Conservation (phyloP, 257 asterid species). For the Forsythia suspensa region DNA sequence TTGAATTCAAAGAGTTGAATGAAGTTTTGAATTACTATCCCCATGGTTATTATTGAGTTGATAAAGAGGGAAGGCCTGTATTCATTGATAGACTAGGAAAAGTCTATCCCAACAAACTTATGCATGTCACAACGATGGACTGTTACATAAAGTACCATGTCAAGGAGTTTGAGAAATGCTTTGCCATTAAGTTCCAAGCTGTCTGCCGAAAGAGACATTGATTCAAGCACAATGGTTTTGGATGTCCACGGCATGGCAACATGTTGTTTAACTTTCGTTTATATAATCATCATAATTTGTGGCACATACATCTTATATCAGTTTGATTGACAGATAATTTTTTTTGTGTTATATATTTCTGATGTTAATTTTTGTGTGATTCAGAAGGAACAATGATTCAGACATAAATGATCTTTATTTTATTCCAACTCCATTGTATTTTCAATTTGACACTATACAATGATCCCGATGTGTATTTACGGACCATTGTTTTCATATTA, state of each 20-base stretch:
- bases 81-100: constrained; percentile 88
- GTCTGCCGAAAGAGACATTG: constrained; percentile 93
- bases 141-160: constrained; percentile 85
- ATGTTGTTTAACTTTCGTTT: neutral
- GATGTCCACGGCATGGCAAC: constrained; percentile 98
- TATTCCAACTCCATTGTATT: no score
- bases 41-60: constrained; percentile 95
- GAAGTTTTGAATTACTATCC: constrained; percentile 88
- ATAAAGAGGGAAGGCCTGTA: no score
- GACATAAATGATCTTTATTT: no score
- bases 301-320: neutral
- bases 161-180: constrained; percentile 76
- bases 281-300: neutral
- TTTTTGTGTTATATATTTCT: neutral
- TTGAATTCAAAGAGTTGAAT: constrained; percentile 73
- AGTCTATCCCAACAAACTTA: constrained; percentile 79
- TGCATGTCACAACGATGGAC: constrained; percentile 90
- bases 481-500: no score
- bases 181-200: constrained; percentile 88
- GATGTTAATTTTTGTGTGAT: constrained; percentile 7
- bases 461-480: no score
- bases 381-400: no score
- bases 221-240: constrained; percentile 90
- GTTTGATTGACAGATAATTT: neutral
- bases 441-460: no score